These are phyloP conservation scores for Beauveria pseudobassiana DNA, from an alignment of 2,329 filamentous ascomycete genomes.

Conservation along the genomic window DNA sequence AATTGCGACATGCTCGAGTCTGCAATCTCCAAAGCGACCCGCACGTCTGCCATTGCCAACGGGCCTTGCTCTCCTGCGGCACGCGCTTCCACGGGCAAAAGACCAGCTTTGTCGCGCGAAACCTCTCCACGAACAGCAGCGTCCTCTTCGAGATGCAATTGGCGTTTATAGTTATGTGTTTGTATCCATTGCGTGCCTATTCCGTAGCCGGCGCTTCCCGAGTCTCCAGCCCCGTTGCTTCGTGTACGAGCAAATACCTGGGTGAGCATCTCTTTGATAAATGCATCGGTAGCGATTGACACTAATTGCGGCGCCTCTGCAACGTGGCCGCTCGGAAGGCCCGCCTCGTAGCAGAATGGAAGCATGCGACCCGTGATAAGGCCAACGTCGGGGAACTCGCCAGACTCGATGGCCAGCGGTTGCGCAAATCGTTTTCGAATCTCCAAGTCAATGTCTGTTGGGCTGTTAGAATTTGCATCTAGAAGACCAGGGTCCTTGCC, in stretches of 20 bases:
- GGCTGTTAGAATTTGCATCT: constrained; percentile 15
- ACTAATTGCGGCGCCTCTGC: constrained; percentile 56
- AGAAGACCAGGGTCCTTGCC: constrained; percentile 21
- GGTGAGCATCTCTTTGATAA: constrained; percentile 59
- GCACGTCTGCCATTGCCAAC: constrained; percentile 70
- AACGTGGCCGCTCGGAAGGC: constrained; percentile 51
- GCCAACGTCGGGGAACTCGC: constrained; percentile 60
- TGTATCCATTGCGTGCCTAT: constrained; percentile 65
- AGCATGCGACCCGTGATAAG: constrained; percentile 59
- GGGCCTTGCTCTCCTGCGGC: constrained; percentile 64
- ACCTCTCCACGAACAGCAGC: constrained; percentile 66
- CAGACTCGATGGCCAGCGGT: constrained; percentile 58
- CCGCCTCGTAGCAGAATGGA: constrained; percentile 60
- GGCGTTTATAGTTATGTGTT: constrained; percentile 68
- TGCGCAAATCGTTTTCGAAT: constrained; percentile 59
- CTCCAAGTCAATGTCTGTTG: constrained; percentile 57
- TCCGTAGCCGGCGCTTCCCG: constrained; percentile 54
- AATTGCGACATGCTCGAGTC: constrained; percentile 72
- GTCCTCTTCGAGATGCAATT: constrained; percentile 69
- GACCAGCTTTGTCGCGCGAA: constrained; percentile 63
- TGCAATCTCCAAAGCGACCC: constrained; percentile 66
- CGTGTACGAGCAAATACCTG: constrained; percentile 57
- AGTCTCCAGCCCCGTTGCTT: constrained; percentile 57
- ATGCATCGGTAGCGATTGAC: constrained; percentile 58
- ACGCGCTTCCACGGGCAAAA: constrained; percentile 75